Percentiles rank a stretch among this genome's conserved stretches.
These are phyloP conservation scores for Barnettozyma wickerhamii DNA, from an alignment of 805 yeast species.

Conservation along the genomic window DNA sequence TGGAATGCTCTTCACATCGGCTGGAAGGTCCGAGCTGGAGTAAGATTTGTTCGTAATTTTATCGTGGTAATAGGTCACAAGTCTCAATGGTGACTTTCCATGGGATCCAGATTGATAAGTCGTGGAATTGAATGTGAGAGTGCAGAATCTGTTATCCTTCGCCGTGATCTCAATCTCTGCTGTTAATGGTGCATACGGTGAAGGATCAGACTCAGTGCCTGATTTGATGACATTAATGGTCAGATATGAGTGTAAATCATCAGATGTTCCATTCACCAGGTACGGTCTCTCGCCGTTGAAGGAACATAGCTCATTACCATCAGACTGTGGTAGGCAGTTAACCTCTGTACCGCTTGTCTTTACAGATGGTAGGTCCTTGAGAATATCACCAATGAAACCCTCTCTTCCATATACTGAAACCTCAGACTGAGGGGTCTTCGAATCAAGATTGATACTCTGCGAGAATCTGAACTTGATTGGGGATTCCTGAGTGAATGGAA, in stretches of 20 bases:
- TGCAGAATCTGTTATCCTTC: constrained; percentile 61
- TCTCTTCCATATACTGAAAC: constrained; percentile 49
- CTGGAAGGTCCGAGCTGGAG: neutral
- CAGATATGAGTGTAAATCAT: constrained; percentile 41
- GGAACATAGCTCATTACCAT: constrained; percentile 50
- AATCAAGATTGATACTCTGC: constrained; percentile 51
- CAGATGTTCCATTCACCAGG: constrained; percentile 34
- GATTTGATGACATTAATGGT: constrained; percentile 47
- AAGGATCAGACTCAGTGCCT: constrained; percentile 38
- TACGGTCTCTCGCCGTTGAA: constrained; percentile 49
- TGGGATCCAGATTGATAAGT: constrained; percentile 30
- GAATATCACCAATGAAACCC: constrained; percentile 41
- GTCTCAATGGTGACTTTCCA: constrained; percentile 57
- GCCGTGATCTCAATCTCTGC: constrained; percentile 59
- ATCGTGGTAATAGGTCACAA: constrained; percentile 49
- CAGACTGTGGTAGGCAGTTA: constrained; percentile 32
- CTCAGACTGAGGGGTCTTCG: constrained; percentile 23
- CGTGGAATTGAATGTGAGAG: constrained; percentile 51
- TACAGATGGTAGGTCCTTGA: constrained; percentile 63
- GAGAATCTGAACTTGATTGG: constrained; percentile 74
- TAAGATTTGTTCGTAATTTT: constrained; percentile 9
- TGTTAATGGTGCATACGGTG: constrained; percentile 58
- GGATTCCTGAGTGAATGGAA: constrained; percentile 55
- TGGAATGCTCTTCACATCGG: constrained; percentile 9
- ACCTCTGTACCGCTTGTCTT: constrained; percentile 31